These are phyloP conservation scores for Ilex asprella DNA, from an alignment of 257 asterid species.

Conservation along the genomic window DNA sequence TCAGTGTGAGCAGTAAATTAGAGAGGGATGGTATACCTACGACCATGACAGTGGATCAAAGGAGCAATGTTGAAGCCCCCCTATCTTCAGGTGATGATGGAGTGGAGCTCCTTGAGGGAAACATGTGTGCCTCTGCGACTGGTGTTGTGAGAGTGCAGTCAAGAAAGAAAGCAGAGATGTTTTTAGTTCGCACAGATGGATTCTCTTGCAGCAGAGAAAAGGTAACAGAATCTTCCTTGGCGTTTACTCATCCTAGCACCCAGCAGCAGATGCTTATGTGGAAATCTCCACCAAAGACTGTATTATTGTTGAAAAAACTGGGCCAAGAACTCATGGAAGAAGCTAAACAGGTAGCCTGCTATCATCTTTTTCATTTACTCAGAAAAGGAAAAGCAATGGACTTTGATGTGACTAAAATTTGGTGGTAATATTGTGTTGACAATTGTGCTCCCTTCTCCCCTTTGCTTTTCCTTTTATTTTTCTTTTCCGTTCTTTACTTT, in stretches of 20 bases:
- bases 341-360: slow-evolving; percentile 76
- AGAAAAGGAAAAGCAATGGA: background rate
- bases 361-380: slow-evolving; percentile 6
- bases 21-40: slow-evolving; percentile 23
- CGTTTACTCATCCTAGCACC: slow-evolving; percentile 95
- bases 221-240: slow-evolving; percentile 95
- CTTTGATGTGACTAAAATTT: no score
- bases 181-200: slow-evolving; percentile 96
- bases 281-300: slow-evolving; percentile 95
- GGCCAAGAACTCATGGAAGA: slow-evolving; percentile 95
- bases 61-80: slow-evolving; percentile 37
- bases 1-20: slow-evolving; percentile 27
- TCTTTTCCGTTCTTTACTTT: no score
- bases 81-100: slow-evolving; percentile 52
- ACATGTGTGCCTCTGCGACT: slow-evolving; percentile 90
- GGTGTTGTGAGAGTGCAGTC: slow-evolving; percentile 98
- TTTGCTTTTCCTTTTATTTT: no score
- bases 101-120: slow-evolving; percentile 53
- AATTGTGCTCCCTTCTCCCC: no score
- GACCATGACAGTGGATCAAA: slow-evolving; percentile 22
- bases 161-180: slow-evolving; percentile 98
- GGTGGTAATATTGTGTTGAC: no score
- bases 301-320: slow-evolving; percentile 79
- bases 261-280: slow-evolving; percentile 99
- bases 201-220: slow-evolving; percentile 89